Base-by-base conservation (phyloP, 306 rosid genomes). In the Rosa lucieae region DNA sequence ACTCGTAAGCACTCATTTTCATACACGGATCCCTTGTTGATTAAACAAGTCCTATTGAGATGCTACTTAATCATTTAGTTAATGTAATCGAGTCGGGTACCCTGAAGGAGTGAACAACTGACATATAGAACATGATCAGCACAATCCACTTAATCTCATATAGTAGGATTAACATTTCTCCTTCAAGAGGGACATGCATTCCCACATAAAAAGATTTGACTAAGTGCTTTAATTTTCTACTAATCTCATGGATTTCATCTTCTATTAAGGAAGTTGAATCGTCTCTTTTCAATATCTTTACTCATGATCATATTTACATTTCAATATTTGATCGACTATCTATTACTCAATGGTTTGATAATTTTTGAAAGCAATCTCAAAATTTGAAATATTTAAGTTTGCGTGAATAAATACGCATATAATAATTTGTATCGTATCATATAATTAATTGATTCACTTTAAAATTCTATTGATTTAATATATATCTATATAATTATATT, bases 41-140 rank as follows among this genome's bases (percentile, higher is more conserved):
- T 32, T 32, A 32, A 32, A 26, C 59, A 53, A 18, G 59, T 17
- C 59, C 59, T 8, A 4, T 21, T 9, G 21, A 26, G 15, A 3
- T 9, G 35, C 67, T 70, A 44, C 21, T 46, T 12, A 23, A 26
- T 52, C 40, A 35, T 35, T 53, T 18, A 29, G 39, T 15, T 51
- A 73, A 37, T 73, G 6, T 73, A 73, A 53, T 53, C 43, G 51
- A 17, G 67, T 53, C 39, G 37, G 61, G 29, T 26, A 73, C 7
- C 77, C 67, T 73, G 35, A 39, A 13, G 21, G n/a, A 29, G 62
- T 49, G 49, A 72, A 72, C 46, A 49, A 49, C 32, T 72, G 29
- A 59, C 10, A 59, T 10, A 59, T 21, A 58, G 4, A 55, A 55
- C 62, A 20, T 18, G 26, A 5, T 20, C 26, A 55, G 10, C 61